Base-by-base conservation (phyloP, 2,329 filamentous ascomycete species). In the Cladophialophora carrionii region DNA sequence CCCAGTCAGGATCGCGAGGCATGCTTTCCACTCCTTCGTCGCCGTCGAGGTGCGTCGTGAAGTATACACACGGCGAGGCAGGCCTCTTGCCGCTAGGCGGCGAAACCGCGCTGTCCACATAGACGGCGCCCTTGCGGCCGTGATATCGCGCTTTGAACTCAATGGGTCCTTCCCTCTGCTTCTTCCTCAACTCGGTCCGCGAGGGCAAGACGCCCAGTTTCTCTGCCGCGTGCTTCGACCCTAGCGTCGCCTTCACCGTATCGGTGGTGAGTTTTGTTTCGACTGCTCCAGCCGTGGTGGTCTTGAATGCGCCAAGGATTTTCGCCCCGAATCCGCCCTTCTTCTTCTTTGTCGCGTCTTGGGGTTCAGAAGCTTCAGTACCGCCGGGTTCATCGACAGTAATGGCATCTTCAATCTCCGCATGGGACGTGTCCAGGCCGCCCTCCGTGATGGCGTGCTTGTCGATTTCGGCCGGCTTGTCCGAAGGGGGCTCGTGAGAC, bases 111-210 rank as follows among this genome's bases (percentile, higher is more conserved):
- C 73, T 77, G 59, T 79, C 78, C 67, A 95, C 87, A 72, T 90
- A 92, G 0, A 88, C 85, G 64, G 89, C 85, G 0, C 91, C 91
- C 72, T 87, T 89, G 71, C 87, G 85, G 8, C 91, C 90, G 22
- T 87, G 81, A 72, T 83, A 90, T 4, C 91, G 83, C 0, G 84
- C 88, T 31, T 88, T 87, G 78, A 95, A 96, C n/a, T 89, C 88
- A 0, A 92, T 81, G 0, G 92, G 92, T 0, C 92, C 91, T 37
- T 72, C 71, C 7, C 66, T 48, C 0, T 84, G 82, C 0, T 80
- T 76, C 1, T 82, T 78, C 7, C 79, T 63, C 8, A 72, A 60
- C 52, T 75, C 73, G 73, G 10, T 78, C 75, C 3, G 81, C 73
- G 31, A 81, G 0, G 84, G 85, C 0, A 95, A 80, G 1, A 90